Evolutionary conservation across 2,329 filamentous ascomycete genomes (phyloP), one percentile per base, ranked within the genome.

Genomic region (Fusarium algeriense): DNA sequence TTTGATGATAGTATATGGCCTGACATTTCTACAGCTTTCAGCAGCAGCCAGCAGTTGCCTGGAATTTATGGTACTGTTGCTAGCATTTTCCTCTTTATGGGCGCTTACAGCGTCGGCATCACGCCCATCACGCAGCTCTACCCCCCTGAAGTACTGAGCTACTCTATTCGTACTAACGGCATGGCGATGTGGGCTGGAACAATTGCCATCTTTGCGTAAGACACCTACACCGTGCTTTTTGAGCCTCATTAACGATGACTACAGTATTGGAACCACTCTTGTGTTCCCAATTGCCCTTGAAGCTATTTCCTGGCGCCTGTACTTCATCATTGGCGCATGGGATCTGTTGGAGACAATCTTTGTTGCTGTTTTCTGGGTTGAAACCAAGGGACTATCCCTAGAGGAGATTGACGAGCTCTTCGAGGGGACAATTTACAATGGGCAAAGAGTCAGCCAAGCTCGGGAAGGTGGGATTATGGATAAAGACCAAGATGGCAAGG

Each of bases 171-270:
- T 35, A 46, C 40, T 2, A 56, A 46, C 17, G 53, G 53, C 12
- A 56, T 56, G 53, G 53, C 30, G 3, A 56, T 56, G 5, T 56
- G 40, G 52, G 52, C 52, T 2, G 52, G 52, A 20, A 54, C 52
- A 2, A 43, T 54, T 19, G 52, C 52, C 1, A 11, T 54, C 10
- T 54, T 54, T 6, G 52, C 52, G 37, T 54, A 23, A n/a, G 52
- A 6, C 8, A 1, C 12, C 23, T n/a, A 15, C 37, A 6, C 9
- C 5, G 0, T 17, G 5, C 2, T 30, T 26, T 15, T 3, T 23
- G 7, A 5, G 2, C 1, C 4, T 6, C 7, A 14, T 37, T 54
- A 20, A 56, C 28, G 34, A 1, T 6, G 14, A 2, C 2, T n/a
- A 3, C 1, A 56, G 53, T 7, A 34, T 56, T 6, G 38, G 38